phyloP scores from a whole-genome alignment of 306 rosid genomes.

The Aeschynomene evenia region DNA sequence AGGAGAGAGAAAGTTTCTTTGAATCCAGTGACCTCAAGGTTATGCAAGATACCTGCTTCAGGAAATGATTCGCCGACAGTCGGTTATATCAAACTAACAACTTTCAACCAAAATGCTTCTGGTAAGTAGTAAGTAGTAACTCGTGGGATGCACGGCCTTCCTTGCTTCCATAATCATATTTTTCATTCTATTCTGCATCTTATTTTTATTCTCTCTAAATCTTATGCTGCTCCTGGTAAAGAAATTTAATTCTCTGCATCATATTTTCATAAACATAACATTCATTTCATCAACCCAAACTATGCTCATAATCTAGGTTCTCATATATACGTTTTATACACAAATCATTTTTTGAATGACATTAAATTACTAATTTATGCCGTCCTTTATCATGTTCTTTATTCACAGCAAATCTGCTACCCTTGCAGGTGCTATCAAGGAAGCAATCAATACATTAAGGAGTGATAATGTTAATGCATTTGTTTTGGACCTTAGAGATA shows the following conservation, averaged over 20 bases:
- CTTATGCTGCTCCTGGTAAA: not conserved
- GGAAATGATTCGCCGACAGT: conserved; percentile 67
- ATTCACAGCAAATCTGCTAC: conserved; percentile 27
- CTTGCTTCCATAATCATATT: conserved; percentile 14
- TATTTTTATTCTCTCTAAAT: not conserved
- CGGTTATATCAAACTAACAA: conserved; percentile 86
- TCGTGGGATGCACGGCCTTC: conserved; percentile 4
- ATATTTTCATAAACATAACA: not conserved
- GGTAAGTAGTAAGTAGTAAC: conserved; percentile 69
- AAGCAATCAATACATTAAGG: conserved; percentile 79
- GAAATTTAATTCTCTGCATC: not conserved
- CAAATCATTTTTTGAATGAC: not conserved
- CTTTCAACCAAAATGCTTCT: conserved; percentile 88
- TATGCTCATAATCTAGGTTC: not conserved
- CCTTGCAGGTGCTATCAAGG: conserved; percentile 82
- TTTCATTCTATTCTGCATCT: not conserved
- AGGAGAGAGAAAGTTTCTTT: conserved; percentile 90
- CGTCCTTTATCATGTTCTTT: conserved; percentile 17
- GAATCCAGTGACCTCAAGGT: conserved; percentile 90
- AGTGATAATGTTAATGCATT: conserved; percentile 77
- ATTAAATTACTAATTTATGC: conserved; percentile 2
- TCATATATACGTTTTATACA: not conserved
- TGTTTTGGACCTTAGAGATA: conserved; percentile 97
- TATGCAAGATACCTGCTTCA: conserved; percentile 67
- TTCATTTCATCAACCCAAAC: not conserved